A percentile compares a stretch with the other conserved stretches of the same genome.
These are phyloP conservation scores for Artemisia annua DNA, from an alignment of 129 eudicot species.

Conservation along the genomic window DNA sequence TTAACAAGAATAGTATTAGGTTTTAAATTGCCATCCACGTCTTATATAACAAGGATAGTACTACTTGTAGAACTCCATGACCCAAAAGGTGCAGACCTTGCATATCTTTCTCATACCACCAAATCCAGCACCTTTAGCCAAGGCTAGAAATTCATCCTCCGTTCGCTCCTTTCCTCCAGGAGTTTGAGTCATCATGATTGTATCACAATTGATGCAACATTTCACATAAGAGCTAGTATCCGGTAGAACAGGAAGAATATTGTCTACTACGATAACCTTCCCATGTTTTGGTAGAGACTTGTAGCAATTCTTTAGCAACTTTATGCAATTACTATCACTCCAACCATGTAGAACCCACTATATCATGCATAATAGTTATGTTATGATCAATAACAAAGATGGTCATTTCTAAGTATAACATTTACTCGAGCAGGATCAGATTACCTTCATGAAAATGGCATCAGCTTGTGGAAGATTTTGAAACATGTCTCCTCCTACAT, in stretches of 20 bases:
- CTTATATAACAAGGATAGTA: no score
- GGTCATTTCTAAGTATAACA: no score
- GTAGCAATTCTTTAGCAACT: constrained; percentile 42
- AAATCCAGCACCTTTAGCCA: constrained; percentile 44
- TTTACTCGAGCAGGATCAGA: no score
- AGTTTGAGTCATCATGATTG: constrained; percentile 27
- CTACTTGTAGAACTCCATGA: constrained; percentile 45
- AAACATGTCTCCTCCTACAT: constrained; percentile 49
- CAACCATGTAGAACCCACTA: constrained; percentile 55
- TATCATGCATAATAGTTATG: neutral
- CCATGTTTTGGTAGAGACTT: constrained; percentile 44
- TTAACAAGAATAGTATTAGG: no score
- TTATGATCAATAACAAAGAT: neutral
- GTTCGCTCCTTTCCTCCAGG: constrained; percentile 57
- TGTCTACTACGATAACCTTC: constrained; percentile 47
- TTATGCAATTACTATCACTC: constrained; percentile 43
- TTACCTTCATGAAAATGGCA: constrained; percentile 54
- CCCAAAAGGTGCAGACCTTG: constrained; percentile 19
- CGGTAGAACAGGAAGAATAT: constrained; percentile 28
- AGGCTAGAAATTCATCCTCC: constrained; percentile 26
- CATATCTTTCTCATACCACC: constrained; percentile 18
- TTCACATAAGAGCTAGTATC: neutral
- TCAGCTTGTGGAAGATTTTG: constrained; percentile 44
- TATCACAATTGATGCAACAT: constrained; percentile 10
- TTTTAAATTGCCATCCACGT: no score